These are phyloP conservation scores for Metschnikowia koreensis DNA, from an alignment of 805 yeast species.

Conservation along the genomic window DNA sequence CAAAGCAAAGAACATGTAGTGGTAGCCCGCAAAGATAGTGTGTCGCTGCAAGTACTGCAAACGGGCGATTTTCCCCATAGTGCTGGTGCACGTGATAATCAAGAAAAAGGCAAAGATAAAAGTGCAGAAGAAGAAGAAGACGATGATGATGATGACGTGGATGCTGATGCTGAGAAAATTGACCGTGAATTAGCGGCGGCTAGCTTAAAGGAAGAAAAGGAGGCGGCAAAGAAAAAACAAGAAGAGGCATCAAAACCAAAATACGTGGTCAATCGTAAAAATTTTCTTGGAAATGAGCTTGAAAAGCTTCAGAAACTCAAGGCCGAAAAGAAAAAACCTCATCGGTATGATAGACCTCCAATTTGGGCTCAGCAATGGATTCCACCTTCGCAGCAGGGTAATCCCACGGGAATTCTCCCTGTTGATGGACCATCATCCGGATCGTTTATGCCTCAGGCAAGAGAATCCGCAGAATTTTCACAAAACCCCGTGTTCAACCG, in stretches of 20 bases:
- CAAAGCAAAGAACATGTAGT: background rate
- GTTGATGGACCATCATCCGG: background rate
- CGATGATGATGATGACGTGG: slow-evolving; percentile 11
- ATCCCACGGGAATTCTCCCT: background rate
- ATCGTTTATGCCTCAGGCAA: background rate
- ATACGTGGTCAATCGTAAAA: background rate
- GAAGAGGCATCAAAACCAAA: background rate
- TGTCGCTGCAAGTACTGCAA: background rate
- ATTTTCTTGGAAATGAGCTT: slow-evolving; percentile 22
- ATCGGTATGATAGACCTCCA: slow-evolving; percentile 63
- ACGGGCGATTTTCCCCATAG: background rate
- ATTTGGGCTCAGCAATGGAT: slow-evolving; percentile 80
- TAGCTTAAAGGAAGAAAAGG: slow-evolving; percentile 2
- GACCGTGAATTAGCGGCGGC: slow-evolving; percentile 11
- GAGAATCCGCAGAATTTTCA: slow-evolving; percentile 10
- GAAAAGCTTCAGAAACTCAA: slow-evolving; percentile 23
- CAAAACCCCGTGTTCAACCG: slow-evolving; percentile 29
- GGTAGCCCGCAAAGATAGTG: background rate
- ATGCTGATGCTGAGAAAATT: slow-evolving; percentile 7
- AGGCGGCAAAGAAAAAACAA: background rate
- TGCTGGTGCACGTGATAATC: background rate
- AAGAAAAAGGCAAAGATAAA: background rate
- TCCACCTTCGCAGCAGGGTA: slow-evolving; percentile 15
- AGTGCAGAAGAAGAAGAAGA: slow-evolving; percentile 4
- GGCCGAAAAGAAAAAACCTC: slow-evolving; percentile 47